Evolutionary conservation across 2,329 filamentous ascomycete species (phyloP).

Genomic region (Ophidiomyces ophidiicola): DNA sequence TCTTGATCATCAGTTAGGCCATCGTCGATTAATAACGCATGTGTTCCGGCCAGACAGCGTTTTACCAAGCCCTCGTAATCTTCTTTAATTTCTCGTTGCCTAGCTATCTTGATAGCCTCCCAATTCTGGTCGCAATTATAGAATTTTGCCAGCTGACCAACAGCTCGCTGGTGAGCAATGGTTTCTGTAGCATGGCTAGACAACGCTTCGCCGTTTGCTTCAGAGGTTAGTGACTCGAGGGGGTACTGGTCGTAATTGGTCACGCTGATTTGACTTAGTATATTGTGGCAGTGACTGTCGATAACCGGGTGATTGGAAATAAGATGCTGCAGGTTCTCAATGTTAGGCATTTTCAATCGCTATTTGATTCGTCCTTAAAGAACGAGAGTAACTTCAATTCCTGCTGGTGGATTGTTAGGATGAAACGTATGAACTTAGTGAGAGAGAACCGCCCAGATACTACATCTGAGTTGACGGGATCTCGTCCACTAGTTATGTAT

Average conservation of each 20-base stretch:
- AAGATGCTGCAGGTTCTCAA: slow-evolving; percentile 23
- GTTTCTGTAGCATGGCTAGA: slow-evolving; percentile 45
- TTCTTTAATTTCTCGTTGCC: slow-evolving; percentile 36
- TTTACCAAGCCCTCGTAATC: slow-evolving; percentile 47
- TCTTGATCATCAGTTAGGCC: slow-evolving; percentile 46
- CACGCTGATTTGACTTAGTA: slow-evolving; percentile 27
- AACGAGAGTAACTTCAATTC: too few species aligned
- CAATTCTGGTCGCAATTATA: slow-evolving; percentile 56
- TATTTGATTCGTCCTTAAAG: too few species aligned
- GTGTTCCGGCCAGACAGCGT: slow-evolving; percentile 58
- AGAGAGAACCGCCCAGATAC: too few species aligned
- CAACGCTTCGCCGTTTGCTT: slow-evolving; percentile 59
- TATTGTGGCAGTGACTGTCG: slow-evolving; percentile 39
- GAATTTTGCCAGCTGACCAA: slow-evolving; percentile 53
- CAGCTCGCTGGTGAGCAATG: slow-evolving; percentile 57
- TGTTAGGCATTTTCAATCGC: slow-evolving; percentile 12
- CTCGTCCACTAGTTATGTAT: too few species aligned
- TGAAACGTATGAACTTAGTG: too few species aligned
- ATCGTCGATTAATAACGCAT: slow-evolving; percentile 68
- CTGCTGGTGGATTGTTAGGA: too few species aligned
- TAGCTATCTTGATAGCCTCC: slow-evolving; percentile 41
- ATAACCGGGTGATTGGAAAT: slow-evolving; percentile 34
- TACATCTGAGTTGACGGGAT: too few species aligned
- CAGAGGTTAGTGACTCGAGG: slow-evolving; percentile 55
- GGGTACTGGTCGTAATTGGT: slow-evolving; percentile 30